Conservation (phyloP, 2,329 filamentous ascomycete species). For the Purpureocillium takamizusanense region DNA sequence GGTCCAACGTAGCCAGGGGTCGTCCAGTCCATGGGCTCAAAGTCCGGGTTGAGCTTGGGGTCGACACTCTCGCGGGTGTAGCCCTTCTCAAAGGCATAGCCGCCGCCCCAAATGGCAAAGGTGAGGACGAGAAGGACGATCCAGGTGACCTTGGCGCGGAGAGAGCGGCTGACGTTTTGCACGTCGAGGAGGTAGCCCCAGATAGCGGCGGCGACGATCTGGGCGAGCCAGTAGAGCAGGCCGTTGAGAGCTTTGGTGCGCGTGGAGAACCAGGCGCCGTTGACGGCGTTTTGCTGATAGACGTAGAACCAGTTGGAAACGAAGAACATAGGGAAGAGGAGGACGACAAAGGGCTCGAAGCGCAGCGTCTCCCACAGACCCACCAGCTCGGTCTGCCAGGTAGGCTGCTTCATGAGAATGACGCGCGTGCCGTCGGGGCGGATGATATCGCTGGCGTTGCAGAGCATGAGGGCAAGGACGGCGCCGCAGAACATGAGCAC, state of each 20-base stretch:
- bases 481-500: conserved; percentile 71
- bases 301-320: conserved; percentile 46
- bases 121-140: conserved; percentile 57
- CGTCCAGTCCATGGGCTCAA: conserved; percentile 50
- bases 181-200: conserved; percentile 45
- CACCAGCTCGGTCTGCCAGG: conserved; percentile 68
- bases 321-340: conserved; percentile 46
- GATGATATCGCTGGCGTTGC: conserved; percentile 62
- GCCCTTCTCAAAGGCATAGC: conserved; percentile 63
- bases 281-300: conserved; percentile 50
- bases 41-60: conserved; percentile 9
- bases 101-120: conserved; percentile 73
- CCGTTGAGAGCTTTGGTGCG: conserved; percentile 44
- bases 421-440: conserved; percentile 71
- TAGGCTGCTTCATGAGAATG: conserved; percentile 84
- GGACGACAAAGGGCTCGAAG: conserved; percentile 60
- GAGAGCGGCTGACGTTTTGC: conserved; percentile 72
- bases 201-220: conserved; percentile 42
- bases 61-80: conserved; percentile 29
- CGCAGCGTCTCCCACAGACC: conserved; percentile 67
- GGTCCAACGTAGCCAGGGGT: conserved; percentile 55
- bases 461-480: conserved; percentile 57
- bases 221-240: conserved; percentile 44
- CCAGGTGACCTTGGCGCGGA: conserved; percentile 55
- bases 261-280: conserved; percentile 44